These are phyloP conservation scores for Prunus kanzakura DNA, from an alignment of 306 rosid species.

Conservation along the genomic window DNA sequence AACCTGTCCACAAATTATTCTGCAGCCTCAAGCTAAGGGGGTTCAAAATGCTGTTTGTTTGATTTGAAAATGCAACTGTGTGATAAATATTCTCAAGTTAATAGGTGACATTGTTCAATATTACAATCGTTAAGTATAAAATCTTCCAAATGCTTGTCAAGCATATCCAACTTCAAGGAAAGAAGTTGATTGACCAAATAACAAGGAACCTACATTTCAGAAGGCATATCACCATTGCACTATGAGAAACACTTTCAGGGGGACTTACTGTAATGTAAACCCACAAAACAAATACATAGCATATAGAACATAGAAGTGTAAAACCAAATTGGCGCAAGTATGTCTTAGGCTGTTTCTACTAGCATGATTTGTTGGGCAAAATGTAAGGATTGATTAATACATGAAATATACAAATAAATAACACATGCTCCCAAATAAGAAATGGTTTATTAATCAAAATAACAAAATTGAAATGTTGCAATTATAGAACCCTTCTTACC, in stretches of 20 bases:
- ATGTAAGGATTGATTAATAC: not conserved
- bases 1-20: conserved; percentile 86
- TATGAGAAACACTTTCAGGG: too few species aligned
- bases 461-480: conserved; percentile 5
- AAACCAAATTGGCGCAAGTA: not conserved
- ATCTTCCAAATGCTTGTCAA: not conserved
- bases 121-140: not conserved
- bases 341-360: not conserved
- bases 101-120: not conserved
- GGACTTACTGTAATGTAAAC: too few species aligned
- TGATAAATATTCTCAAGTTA: conserved; percentile 9
- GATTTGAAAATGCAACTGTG: conserved; percentile 9
- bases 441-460: not conserved
- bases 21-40: conserved; percentile 48
- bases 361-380: not conserved
- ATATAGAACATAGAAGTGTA: not conserved
- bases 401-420: not conserved
- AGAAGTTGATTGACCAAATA: conserved; percentile 3
- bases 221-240: not conserved
- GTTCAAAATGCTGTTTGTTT: conserved; percentile 26
- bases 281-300: too few species aligned
- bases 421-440: not conserved
- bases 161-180: not conserved
- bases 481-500: conserved; percentile 47
- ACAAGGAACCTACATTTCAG: not conserved